These are phyloP conservation scores for Arthrobotrys pseudoclavata DNA, from an alignment of 2,329 filamentous ascomycete species.

Conservation along the genomic window DNA sequence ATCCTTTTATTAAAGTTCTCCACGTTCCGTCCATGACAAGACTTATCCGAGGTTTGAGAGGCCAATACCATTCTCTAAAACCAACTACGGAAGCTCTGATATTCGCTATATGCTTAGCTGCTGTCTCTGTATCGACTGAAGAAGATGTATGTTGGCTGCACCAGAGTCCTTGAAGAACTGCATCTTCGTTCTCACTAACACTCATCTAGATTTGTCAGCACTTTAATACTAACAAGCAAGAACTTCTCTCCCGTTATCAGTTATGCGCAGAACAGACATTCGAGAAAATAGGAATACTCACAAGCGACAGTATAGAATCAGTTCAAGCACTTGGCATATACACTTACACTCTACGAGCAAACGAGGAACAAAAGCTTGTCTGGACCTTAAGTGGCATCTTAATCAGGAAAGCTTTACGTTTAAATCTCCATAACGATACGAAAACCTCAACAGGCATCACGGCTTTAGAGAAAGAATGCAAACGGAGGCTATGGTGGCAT, in stretches of 20 bases:
- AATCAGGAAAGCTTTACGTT: conserved; percentile 73
- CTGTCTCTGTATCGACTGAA: conserved; percentile 67
- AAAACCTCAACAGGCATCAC: conserved; percentile 70
- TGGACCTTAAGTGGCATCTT: conserved; percentile 74
- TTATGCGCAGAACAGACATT: conserved; percentile 72
- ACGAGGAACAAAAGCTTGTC: conserved; percentile 67
- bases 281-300: conserved; percentile 71
- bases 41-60: conserved; percentile 66
- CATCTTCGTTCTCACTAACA: conserved; percentile 57
- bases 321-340: conserved; percentile 73
- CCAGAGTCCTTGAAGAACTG: background rate
- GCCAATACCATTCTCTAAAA: conserved; percentile 62
- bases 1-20: conserved; percentile 63
- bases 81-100: conserved; percentile 69
- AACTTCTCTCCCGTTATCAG: conserved; percentile 69
- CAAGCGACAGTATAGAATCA: conserved; percentile 71
- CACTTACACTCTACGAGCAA: conserved; percentile 71
- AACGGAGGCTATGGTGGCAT: conserved; percentile 74
- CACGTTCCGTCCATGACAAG: conserved; percentile 64
- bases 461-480: conserved; percentile 75
- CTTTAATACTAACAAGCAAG: conserved; percentile 67
- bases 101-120: conserved; percentile 73
- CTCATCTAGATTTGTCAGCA: conserved; percentile 64
- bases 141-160: conserved; percentile 63
- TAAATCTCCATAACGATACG: conserved; percentile 75